Evolutionary conservation across 176 grass and related monocot species (phyloP), one percentile per base, ranked within the genome.

Genomic region (Triticum dicoccoides): DNA sequence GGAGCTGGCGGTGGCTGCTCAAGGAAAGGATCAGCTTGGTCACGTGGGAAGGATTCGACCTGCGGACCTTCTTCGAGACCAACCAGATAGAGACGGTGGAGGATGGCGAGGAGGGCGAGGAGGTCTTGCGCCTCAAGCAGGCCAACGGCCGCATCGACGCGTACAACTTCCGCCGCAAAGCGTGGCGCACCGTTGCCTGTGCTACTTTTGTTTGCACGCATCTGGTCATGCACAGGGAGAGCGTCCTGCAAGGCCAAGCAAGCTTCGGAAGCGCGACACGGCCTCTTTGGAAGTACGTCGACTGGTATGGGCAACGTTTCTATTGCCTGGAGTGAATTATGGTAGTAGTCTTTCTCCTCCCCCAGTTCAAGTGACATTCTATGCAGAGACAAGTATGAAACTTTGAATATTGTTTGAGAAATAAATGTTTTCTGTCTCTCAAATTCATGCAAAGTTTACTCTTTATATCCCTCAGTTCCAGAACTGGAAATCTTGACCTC

Each of bases 1-100:
- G 70, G 21, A 73, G 21, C 38, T 73, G 70, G 70, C 39, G 38
- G 70, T 47, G 44, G 44, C 44, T 11, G 44, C 70, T 44, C 37
- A 44, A 42, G 70, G 70, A 44, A 1, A 73, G 70, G 70, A 73
- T 73, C 70, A 73, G 70, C 38, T n/a, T 73, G 38, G n/a, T 73
- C 70, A 24, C 21, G 5, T 45, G 37, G 70, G 70, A 73, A n/a
- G 11, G 38, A 13, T 42, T 10, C 38, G 70, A 73, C 70, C 70
- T 73, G 37, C 42, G 38, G 38, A 13, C 1, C 0, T 72, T 72
- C 37, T 14, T 24, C 70, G 42, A 13, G 37, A 5, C 2, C 70
- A 14, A 6, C 38, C 11, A 73, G 11, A 11, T 45, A 38, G 70
- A 44, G 70, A n/a, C 11, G n/a, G 70, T 12, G 38, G 70, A 44